Base-by-base conservation (phyloP, 495 filamentous ascomycete species). In the Penicillium canescens region DNA sequence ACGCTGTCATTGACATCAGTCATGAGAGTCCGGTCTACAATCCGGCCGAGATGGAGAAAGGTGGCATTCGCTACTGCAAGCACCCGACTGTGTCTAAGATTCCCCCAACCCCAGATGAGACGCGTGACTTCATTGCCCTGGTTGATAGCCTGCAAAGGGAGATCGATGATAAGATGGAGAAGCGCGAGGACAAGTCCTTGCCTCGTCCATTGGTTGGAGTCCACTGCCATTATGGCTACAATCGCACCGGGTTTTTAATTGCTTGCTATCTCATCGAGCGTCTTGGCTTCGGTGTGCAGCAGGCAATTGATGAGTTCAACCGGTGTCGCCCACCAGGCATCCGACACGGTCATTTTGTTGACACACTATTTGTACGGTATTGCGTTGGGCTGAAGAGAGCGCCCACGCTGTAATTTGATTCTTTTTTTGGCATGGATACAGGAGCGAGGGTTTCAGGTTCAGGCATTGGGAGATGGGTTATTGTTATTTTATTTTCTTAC, bases 181-280 rank as follows among this genome's bases (percentile, higher is more conserved):
- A 69, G 52, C 36, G 62, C 3, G 79, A 78, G 20, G 78, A 80
- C 16, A 72, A 77, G 6, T 70, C 82, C 46, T 31, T 55, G 24
- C 67, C 75, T n/a, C 78, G 77, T 6, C 77, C 72, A 5, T 68
- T 74, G 10, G 79, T 97, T 42, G 93, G 88, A 11, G 91, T 96
- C 1, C 93, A 98, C 65, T 97, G 93, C 62, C 93, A 98, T 61
- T 97, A 98, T 57, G 93, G 92, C 0, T 96, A 91, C 73, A 96
- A 96, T 63, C 82, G 91, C 33, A 96, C 91, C 0, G 92, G 93
- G 2, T 96, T 92, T 65, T 86, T 96, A 62, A 85, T 98, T 33
- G 86, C 87, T n/a, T 90, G 86, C 61, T 98, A 98, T 59, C 72
- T 97, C 6, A 88, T 98, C 45, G 93, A 98, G 72, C 78, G 84